Evolutionary conservation across 1,284 basidiomycete species (phyloP).

Genomic region (Cryptococcus amylolentus): DNA sequence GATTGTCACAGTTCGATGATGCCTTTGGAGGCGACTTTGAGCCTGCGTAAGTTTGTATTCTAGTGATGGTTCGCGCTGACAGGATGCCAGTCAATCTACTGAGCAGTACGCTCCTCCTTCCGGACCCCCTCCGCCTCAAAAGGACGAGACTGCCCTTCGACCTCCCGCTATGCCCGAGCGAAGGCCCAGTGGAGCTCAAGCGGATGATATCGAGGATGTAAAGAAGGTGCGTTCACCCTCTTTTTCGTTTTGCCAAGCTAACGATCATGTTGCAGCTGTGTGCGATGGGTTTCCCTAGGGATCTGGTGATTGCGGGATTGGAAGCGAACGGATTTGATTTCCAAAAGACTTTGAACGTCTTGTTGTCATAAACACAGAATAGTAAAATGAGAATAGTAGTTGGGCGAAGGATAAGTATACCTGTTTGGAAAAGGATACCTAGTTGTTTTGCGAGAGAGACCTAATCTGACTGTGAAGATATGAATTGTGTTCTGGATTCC

Average conservation of each 20-base stretch:
- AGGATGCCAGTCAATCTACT: not conserved
- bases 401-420: not conserved
- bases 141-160: constrained; percentile 1
- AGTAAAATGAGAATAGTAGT: not conserved
- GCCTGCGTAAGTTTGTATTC: constrained; percentile 10
- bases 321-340: constrained; percentile 50
- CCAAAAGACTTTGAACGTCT: constrained; percentile 49
- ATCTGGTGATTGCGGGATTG: constrained; percentile 44
- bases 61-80: not conserved
- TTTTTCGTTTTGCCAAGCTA: not conserved
- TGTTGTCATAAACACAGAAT: constrained; percentile 19
- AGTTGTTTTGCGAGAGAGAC: too few species aligned
- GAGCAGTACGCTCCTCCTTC: not conserved
- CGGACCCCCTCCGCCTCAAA: constrained; percentile 13
- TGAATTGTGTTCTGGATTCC: too few species aligned
- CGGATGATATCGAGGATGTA: constrained; percentile 50
- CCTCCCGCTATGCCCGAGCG: constrained; percentile 36
- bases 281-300: constrained; percentile 47
- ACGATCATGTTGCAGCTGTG: constrained; percentile 33
- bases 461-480: too few species aligned
- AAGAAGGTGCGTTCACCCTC: constrained; percentile 38
- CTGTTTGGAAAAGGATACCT: not conserved
- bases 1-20: constrained; percentile 56
- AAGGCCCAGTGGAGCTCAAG: constrained; percentile 35
- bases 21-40: constrained; percentile 52